Evolutionary conservation across 139 green algal species (phyloP).

Genomic region (Auxenochlorella pyrenoidosa): DNA sequence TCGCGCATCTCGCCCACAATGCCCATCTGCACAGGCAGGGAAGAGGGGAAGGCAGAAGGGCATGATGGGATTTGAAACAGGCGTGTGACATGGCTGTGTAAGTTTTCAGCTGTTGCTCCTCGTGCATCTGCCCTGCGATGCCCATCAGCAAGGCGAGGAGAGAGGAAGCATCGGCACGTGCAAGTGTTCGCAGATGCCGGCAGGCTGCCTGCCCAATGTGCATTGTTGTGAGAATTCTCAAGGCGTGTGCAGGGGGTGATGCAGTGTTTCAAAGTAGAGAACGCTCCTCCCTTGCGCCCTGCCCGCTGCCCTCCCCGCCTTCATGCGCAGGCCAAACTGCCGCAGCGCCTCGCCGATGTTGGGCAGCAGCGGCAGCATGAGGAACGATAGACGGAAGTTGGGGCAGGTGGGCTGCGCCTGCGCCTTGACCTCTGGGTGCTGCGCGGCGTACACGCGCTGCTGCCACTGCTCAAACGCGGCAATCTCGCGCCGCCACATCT

Average conservation of each 20-base stretch:
- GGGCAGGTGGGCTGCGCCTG: background rate
- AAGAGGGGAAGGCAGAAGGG: too few relatives aligned
- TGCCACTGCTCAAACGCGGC: constrained; percentile 11
- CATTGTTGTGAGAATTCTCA: too few relatives aligned
- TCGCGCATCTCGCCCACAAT: constrained; percentile 34
- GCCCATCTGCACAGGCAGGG: constrained; percentile 8
- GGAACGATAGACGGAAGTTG: background rate
- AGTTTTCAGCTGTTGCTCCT: too few relatives aligned
- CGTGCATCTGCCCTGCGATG: too few relatives aligned
- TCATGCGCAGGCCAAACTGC: background rate
- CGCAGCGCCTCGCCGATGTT: background rate
- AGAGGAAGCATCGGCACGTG: too few relatives aligned
- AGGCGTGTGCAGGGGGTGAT: too few relatives aligned
- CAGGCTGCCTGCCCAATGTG: too few relatives aligned
- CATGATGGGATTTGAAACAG: too few relatives aligned
- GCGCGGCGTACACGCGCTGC: background rate
- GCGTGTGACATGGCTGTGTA: too few relatives aligned
- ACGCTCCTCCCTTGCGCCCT: background rate
- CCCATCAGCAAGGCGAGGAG: too few relatives aligned
- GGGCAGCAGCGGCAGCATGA: constrained; percentile 25
- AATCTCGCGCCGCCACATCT: constrained; percentile 7
- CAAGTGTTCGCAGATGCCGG: too few relatives aligned
- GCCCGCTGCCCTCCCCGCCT: background rate
- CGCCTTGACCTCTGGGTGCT: background rate
- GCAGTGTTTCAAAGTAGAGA: too few relatives aligned